These are phyloP conservation scores for Schizonepeta tenuifolia DNA, from an alignment of 257 asterid genomes.

Conservation along the genomic window DNA sequence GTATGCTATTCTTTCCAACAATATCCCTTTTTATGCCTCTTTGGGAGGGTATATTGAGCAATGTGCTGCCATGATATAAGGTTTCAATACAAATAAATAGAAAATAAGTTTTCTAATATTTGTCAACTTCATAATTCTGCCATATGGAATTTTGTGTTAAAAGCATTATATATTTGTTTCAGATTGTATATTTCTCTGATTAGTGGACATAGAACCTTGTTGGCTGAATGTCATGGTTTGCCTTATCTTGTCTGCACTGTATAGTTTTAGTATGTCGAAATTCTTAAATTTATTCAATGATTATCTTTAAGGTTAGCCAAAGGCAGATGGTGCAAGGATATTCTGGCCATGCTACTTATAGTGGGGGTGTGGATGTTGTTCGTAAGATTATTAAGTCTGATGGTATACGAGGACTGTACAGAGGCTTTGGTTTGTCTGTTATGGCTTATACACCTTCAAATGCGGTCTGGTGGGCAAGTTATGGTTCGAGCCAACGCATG, in stretches of 20 bases:
- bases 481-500: slow-evolving; percentile 93
- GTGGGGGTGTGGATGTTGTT: slow-evolving; percentile 77
- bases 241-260: slow-evolving; percentile 9
- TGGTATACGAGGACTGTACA: slow-evolving; percentile 86
- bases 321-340: slow-evolving; percentile 64
- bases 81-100: slow-evolving; percentile 11
- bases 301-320: slow-evolving; percentile 69
- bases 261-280: background rate
- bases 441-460: slow-evolving; percentile 89
- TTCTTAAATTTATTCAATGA: slow-evolving; percentile 9
- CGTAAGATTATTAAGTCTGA: slow-evolving; percentile 78
- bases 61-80: background rate
- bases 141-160: background rate
- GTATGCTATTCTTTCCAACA: slow-evolving; percentile 48
- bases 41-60: slow-evolving; percentile 7
- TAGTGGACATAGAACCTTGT: background rate
- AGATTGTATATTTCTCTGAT: background rate
- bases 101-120: background rate
- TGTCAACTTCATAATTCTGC: slow-evolving; percentile 7
- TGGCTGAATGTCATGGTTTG: background rate
- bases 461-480: slow-evolving; percentile 99
- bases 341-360: slow-evolving; percentile 56
- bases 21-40: slow-evolving; percentile 33
- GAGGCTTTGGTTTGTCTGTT: slow-evolving; percentile 94
- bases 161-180: background rate